Conservation (phyloP, 331 rosid genomes). For the Erythrophleum ivorense region DNA sequence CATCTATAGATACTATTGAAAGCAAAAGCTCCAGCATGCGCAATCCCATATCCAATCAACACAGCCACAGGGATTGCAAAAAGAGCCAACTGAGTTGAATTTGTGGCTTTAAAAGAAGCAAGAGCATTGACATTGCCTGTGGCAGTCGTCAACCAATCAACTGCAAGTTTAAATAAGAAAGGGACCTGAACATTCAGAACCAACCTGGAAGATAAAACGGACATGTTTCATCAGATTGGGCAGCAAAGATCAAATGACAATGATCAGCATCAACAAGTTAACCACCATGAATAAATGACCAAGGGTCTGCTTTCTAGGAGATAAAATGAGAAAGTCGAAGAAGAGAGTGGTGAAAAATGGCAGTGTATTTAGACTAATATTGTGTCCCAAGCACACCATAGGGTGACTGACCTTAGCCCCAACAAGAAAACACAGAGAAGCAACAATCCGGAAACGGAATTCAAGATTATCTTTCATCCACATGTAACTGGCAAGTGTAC, state of each 20-base stretch:
- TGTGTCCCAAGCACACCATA: no score
- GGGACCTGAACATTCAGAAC: slow-evolving; percentile 96
- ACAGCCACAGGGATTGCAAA: no score
- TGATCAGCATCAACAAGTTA: slow-evolving; percentile 29
- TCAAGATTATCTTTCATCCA: slow-evolving; percentile 88
- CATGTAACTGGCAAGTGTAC: slow-evolving; percentile 77
- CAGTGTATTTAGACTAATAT: no score
- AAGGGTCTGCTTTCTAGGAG: neutral
- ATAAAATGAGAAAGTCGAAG: no score
- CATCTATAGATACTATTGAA: no score
- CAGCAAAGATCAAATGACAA: slow-evolving; percentile 23
- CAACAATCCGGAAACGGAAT: slow-evolving; percentile 69
- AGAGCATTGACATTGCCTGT: slow-evolving; percentile 26
- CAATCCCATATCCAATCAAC: no score
- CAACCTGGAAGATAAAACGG: slow-evolving; percentile 55
- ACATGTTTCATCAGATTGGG: neutral
- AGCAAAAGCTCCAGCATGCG: no score
- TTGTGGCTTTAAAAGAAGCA: no score
- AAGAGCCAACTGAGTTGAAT: no score
- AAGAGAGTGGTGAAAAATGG: no score
- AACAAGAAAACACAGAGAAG: slow-evolving; percentile 76
- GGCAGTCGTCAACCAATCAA: slow-evolving; percentile 81
- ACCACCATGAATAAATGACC: slow-evolving; percentile 4
- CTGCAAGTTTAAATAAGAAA: slow-evolving; percentile 90
- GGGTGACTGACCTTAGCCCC: slow-evolving; percentile 79